Evolutionary conservation across 2,329 filamentous ascomycete genomes (phyloP), one percentile per base, ranked within the genome.

Genomic region (Aspergillus brunneoviolaceus): DNA sequence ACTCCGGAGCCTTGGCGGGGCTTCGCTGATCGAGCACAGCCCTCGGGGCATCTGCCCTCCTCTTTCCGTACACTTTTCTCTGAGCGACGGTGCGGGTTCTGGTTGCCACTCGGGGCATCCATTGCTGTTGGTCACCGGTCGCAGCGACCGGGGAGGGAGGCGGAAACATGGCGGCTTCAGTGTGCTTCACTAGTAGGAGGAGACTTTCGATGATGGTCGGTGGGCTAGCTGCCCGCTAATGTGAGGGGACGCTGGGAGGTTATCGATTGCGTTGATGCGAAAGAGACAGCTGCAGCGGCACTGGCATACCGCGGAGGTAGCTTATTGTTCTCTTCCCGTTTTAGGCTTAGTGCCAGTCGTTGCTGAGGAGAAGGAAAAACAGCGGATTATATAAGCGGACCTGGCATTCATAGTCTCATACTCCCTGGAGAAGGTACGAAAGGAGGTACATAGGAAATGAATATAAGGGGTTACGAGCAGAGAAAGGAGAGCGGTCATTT

Each of bases 51-150:
- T 76, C 71, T 19, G 62, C 68, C 39, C 65, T 69, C 51, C 70
- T 64, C 53, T 76, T 76, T 12, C 74, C 75, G 45, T 76, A 76
- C 11, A 77, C 75, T 58, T 66, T 70, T 53, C 70, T 65, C 21
- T 72, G 70, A 6, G 69, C 62, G 27, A 66, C 61, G 1, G 64
- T 56, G 31, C 65, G 67, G 51, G 69, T 63, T 33, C 68, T 72
- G 33, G 69, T 61, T n/a, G 63, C 59, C 45, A 65, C 58, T 63
- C 68, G 67, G 16, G 65, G 45, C 23, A 53, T 65, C 31, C 67
- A 57, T 45, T 59, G 61, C 58, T 57, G 70, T 57, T 66, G 57
- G 56, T 68, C 62, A 58, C 62, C 59, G 45, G 58, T 42, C 35
- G 56, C 45, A 25, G 55, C 50, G 49, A 59, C 50, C 23, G 64